Evolutionary conservation across 441 rosid species (phyloP), one percentile per base, ranked within the genome.

Genomic region (Syzygium malaccense): DNA sequence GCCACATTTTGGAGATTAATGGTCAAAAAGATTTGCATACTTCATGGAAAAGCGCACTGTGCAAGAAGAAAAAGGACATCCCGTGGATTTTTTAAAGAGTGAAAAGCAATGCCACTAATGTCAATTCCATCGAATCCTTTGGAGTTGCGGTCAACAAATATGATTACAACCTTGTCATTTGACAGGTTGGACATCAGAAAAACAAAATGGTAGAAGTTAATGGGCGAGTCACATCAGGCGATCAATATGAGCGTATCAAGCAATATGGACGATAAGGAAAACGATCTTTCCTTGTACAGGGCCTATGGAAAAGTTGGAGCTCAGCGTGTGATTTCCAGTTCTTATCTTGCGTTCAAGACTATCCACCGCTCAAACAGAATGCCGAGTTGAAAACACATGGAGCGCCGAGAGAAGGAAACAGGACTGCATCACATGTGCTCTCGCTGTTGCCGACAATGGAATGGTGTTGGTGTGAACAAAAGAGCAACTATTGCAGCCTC

Each of bases 1-100:
- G 48, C 90, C 49, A 85, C 86, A 41, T 23, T 75, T 75, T 75
- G 11, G 88, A 49, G 91, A 92, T 92, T 90, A 91, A 89, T 92
- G 94, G 95, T 94, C 94, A 93, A 94, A 94, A 93, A 92, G 92
- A 66, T 87, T 86, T 32, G 58, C 86, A 88, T 64, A 20, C 87
- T 68, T 66, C 92, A 85, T 90, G 93, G 91, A 91, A 88, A 90
- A 89, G 90, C 83, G 7, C 48, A 75, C 51, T 23, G 45, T 54
- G 86, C 80, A 54, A 88, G 87, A 88, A 90, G 45, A 71, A 88
- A 55, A 45, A 41, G 85, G 86, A 32, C 71, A 87, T 89, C 91
- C 85, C 86, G 78, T 87, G 84, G 87, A 79, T 91, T 90, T 53
- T 55, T 68, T 37, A 41, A 6, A 75, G 51, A 3, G 83, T 37